Percentiles rank a stretch among this genome's conserved stretches.
These are phyloP conservation scores for Pisolithus orientalis DNA, from an alignment of 768 basidiomycete genomes.

Conservation along the genomic window DNA sequence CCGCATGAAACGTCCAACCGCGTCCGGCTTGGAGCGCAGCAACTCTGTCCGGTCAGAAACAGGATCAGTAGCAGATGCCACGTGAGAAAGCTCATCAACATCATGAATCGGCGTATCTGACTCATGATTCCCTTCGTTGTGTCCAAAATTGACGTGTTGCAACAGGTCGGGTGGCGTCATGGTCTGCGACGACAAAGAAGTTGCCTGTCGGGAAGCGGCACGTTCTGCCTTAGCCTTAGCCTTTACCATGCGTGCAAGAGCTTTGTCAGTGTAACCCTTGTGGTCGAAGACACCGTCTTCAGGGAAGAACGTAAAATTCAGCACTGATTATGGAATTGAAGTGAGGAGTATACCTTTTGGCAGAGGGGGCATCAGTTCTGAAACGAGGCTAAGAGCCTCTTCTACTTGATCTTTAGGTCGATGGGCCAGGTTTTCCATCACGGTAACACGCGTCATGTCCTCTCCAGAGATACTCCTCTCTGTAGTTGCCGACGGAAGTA, in stretches of 20 bases:
- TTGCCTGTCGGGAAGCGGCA: slow-evolving; percentile 58
- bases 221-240: slow-evolving; percentile 80
- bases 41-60: slow-evolving; percentile 62
- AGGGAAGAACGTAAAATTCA: not conserved
- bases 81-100: slow-evolving; percentile 30
- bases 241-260: slow-evolving; percentile 67
- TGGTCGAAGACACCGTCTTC: slow-evolving; percentile 94
- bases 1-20: slow-evolving; percentile 81
- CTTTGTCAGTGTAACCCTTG: slow-evolving; percentile 84
- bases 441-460: slow-evolving; percentile 91
- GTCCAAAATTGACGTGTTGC: slow-evolving; percentile 7
- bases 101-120: slow-evolving; percentile 39
- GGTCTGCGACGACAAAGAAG: slow-evolving; percentile 23
- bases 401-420: slow-evolving; percentile 96
- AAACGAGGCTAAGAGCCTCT: slow-evolving; percentile 83
- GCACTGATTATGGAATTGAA: not conserved
- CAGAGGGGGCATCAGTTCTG: slow-evolving; percentile 88
- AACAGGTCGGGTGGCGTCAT: slow-evolving; percentile 14
- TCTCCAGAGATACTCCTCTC: slow-evolving; percentile 79
- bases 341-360: slow-evolving; percentile 62
- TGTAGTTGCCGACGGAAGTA: slow-evolving; percentile 64
- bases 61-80: slow-evolving; percentile 28
- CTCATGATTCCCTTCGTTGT: slow-evolving; percentile 22
- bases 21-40: slow-evolving; percentile 63
- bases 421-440: slow-evolving; percentile 96